Evolutionary conservation across 73 alveolate genomes (phyloP), one percentile per base, ranked within the genome.

Genomic region (Durusdinium trenchii): DNA sequence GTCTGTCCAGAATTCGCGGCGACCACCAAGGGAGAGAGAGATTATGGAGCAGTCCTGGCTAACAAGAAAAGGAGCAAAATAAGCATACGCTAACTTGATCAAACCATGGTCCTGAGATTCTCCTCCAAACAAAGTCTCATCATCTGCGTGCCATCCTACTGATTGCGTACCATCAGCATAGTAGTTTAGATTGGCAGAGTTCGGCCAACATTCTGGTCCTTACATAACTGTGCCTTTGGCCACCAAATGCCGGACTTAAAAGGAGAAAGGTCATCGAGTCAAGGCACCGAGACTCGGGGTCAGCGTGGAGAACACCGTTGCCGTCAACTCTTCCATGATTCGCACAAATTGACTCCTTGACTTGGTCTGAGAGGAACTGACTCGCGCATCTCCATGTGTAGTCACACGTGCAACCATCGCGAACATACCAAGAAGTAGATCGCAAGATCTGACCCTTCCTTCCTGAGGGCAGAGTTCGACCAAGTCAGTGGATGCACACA

Each of bases 91-190:
- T 23, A 60, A 10, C 81, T 32, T n/a, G 81, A 67, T 32, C 43
- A 18, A n/a, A 20, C 48, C 64, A 20, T 10, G 78, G 48, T 90
- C 96, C 96, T 90, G 87, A 30, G 61, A 50, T 43, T 90, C 67
- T 4, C 96, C 96, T 36, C 83, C 86, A 50, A 93, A 93, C n/a
- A 93, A 69, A 47, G 48, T 73, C 91, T 93, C 98, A 52, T 93
- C 98, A 35, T 93, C 98, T 28, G 98, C 30, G n/a, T 93, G 98
- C 98, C 98, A 93, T n/a, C 98, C 98, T 23, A 93, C 89, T 18
- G 98, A 93, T 46, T 93, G 98, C 47, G 45, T 73, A 64, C 98
- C 98, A n/a, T 93, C 98, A 18, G 89, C 90, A 61, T 92, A 92
- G 91, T 73, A 92, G 79, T 92, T 92, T 64, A 92, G 38, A 83